These are phyloP conservation scores for Botrytis medusae DNA, from an alignment of 2,329 filamentous ascomycete species.

Conservation along the genomic window DNA sequence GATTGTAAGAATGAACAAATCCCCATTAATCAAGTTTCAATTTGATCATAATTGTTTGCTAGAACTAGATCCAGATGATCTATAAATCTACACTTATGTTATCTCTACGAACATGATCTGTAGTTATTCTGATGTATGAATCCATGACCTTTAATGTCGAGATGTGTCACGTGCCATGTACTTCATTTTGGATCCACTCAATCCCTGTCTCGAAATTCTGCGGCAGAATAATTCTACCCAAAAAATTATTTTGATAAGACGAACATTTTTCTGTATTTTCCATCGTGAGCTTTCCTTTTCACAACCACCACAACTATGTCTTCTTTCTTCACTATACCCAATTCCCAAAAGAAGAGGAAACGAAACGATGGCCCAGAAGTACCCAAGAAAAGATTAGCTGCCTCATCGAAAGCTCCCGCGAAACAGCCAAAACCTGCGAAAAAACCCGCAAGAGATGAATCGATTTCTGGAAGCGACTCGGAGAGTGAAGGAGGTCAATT, in stretches of 20 bases:
- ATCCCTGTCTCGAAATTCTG: conserved; percentile 24
- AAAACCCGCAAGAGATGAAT: conserved; percentile 53
- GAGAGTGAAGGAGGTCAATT: conserved; percentile 61
- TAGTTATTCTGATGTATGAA: background rate
- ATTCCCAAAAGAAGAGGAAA: conserved; percentile 89
- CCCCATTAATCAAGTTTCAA: background rate
- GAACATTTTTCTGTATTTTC: conserved; percentile 20
- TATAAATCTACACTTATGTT: background rate
- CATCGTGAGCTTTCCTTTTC: background rate
- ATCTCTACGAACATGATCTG: background rate
- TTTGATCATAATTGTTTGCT: background rate
- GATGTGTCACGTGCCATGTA: background rate
- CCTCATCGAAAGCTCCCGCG: conserved; percentile 38
- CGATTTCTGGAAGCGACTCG: conserved; percentile 82
- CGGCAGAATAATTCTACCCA: conserved; percentile 26
- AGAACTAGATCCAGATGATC: background rate
- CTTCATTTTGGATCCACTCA: background rate
- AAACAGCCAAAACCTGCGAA: conserved; percentile 43
- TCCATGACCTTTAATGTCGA: background rate
- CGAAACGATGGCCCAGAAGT: conserved; percentile 55
- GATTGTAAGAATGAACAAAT: background rate
- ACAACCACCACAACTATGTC: conserved; percentile 60
- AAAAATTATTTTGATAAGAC: conserved; percentile 23
- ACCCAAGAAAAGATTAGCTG: conserved; percentile 60
- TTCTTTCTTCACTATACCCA: conserved; percentile 91